Percentiles rank a stretch among this genome's conserved stretches.
phyloP scores from a whole-genome alignment of 306 rosid species.

The Morella rubra region DNA sequence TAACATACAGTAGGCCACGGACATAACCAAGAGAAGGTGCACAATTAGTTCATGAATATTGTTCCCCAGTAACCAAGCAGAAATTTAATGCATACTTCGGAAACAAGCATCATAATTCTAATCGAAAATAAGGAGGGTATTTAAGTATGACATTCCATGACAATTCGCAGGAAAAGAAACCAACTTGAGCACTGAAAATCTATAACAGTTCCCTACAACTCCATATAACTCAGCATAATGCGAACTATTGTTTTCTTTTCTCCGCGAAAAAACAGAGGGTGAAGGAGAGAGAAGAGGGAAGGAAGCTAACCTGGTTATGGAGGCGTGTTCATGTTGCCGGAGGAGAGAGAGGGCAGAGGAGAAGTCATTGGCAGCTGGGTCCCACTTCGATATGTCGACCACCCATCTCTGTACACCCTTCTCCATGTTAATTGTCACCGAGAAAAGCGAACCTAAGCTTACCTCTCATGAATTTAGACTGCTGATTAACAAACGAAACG shows the following conservation, averaged over 20 bases:
- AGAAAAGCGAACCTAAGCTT: not conserved
- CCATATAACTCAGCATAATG: not conserved
- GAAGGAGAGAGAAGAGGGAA: not conserved
- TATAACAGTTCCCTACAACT: not conserved
- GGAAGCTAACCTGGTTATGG: conserved; percentile 51
- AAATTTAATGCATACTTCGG: not conserved
- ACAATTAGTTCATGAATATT: not conserved
- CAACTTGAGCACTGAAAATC: not conserved
- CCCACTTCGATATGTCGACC: conserved; percentile 74
- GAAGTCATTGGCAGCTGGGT: conserved; percentile 55
- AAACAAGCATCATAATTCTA: not conserved
- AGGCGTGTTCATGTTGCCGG: conserved; percentile 48
- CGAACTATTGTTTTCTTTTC: not conserved
- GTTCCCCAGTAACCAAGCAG: not conserved
- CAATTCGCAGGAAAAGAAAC: not conserved
- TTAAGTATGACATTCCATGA: not conserved
- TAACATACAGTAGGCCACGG: not conserved
- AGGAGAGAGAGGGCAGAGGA: conserved; percentile 59
- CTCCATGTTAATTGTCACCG: conserved; percentile 41
- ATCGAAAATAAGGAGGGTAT: not conserved
- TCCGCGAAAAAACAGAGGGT: not conserved
- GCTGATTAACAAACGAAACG: no score
- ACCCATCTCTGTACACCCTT: conserved; percentile 72
- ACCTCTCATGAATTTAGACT: not conserved
- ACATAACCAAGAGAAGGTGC: not conserved